Base-by-base conservation (phyloP, 768 basidiomycete species). In the Paxillus ammoniavirescens region DNA sequence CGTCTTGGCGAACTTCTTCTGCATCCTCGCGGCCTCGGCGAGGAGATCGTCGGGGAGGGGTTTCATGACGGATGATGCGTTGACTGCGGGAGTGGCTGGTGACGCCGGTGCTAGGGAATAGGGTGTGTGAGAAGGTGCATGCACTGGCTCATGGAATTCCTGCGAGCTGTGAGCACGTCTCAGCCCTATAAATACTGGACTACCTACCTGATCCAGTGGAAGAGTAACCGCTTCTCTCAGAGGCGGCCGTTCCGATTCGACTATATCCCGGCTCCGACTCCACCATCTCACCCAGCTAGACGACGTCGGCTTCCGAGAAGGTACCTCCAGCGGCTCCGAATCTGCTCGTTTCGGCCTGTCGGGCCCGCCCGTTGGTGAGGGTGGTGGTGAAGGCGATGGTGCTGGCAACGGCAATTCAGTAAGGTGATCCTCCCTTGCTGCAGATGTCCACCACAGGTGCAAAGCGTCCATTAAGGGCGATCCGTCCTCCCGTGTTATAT, bases 281-380 rank as follows among this genome's bases (percentile, higher is more conserved):
- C 89, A 94, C 92, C 91, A 93, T 37, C 83, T 80, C 36, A 81
- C 82, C 91, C 90, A 93, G n/a, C 84, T 86, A 1, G 81, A 79
- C 13, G 83, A 82, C 0, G 80, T 78, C 4, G 81, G 69, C 50
- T 73, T 78, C 60, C 77, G 76, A 3, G 53, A 17, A 35, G 58
- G 54, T 13, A 62, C 60, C 43, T 69, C 73, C 26, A 68, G 72
- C 14, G 77, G 77, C 55, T 77, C 78, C 14, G 60, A 69, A 12
- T 53, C 63, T 4, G 61, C 48, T 8, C 75, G 78, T 53, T 74
- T 76, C 13, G 65, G 69, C 23, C 67, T 71, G 31, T 58, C 53
- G 18, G 45, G 57, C 21, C 63, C 57, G 30, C 64, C 62, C 23
- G 61, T 58, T 26, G 59, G 59, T n/a, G 60, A 50, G 10, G 53